phyloP scores from a whole-genome alignment of 345 rosid species.

The Eucalyptus paniculata region DNA sequence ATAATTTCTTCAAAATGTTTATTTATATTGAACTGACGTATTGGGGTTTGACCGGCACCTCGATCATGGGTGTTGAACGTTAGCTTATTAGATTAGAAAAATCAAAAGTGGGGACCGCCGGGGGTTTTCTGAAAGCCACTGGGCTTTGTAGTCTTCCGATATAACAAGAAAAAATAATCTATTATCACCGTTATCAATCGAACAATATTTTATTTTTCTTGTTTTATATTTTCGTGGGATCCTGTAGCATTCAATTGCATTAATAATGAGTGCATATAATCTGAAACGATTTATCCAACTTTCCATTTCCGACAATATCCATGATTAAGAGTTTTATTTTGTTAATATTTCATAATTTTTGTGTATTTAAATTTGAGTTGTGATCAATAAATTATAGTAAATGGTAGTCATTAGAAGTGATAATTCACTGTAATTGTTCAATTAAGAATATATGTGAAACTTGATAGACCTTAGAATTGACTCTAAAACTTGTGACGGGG shows the following conservation, averaged over 20 bases:
- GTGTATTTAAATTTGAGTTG: too few species aligned
- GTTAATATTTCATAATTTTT: too few species aligned
- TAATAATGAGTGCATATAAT: too few species aligned
- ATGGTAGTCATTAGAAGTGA: too few species aligned
- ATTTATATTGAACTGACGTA: neutral
- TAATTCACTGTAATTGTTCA: too few species aligned
- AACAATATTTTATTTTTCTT: neutral
- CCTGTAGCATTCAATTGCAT: fast-evolving
- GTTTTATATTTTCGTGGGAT: too few species aligned
- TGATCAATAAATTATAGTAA: too few species aligned
- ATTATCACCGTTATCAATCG: neutral
- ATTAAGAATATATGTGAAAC: too few species aligned
- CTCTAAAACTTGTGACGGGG: too few species aligned
- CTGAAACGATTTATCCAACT: fast-evolving
- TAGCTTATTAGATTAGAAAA: neutral
- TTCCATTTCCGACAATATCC: fast-evolving
- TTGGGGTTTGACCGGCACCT: neutral
- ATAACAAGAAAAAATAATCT: neutral
- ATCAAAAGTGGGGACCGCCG: neutral
- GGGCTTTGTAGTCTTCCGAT: neutral
- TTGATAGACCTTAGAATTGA: too few species aligned
- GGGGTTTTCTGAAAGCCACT: neutral
- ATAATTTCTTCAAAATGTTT: neutral
- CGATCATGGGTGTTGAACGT: fast-evolving
- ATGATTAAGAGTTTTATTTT: too few species aligned